Evolutionary conservation across 2,329 filamentous ascomycete genomes (phyloP).

Genomic region (Leptographium procerum): DNA sequence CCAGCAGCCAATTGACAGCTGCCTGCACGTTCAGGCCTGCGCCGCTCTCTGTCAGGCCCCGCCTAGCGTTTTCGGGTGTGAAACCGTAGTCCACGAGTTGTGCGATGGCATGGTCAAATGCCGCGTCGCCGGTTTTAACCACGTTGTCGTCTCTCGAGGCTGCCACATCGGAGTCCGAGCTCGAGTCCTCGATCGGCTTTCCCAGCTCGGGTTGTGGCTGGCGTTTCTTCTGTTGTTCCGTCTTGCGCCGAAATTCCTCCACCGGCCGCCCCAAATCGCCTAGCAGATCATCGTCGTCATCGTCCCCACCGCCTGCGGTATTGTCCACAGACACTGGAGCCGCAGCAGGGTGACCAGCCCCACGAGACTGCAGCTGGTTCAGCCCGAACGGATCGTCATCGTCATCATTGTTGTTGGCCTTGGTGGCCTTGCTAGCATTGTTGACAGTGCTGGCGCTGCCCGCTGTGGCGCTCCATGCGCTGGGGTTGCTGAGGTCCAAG

Average conservation of each 20-base stretch:
- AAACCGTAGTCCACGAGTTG: conserved; percentile 96
- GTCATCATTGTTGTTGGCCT: conserved; percentile 32
- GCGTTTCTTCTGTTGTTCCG: conserved; percentile 17
- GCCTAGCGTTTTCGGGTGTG: conserved; percentile 66
- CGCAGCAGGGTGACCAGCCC: conserved; percentile 13
- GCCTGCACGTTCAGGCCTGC: conserved; percentile 71
- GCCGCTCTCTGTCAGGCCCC: conserved; percentile 70
- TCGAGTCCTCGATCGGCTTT: conserved; percentile 42
- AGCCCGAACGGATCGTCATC: conserved; percentile 88
- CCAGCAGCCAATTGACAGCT: conserved; percentile 80
- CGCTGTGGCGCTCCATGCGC: conserved; percentile 34
- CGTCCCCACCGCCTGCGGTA: conserved; percentile 18
- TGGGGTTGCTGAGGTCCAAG: conserved; percentile 43
- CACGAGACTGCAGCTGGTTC: conserved; percentile 44
- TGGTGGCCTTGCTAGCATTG: too few species aligned
- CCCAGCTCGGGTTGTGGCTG: conserved; percentile 33
- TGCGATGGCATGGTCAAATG: conserved; percentile 68
- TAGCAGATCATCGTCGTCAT: conserved; percentile 55
- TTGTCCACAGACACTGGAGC: conserved; percentile 16
- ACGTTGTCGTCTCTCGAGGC: conserved; percentile 5
- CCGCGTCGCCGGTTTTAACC: conserved; percentile 36
- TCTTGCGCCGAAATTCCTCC: conserved; percentile 46
- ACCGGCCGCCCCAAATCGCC: conserved; percentile 55
- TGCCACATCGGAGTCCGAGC: conserved; percentile 30
- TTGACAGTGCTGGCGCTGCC: conserved; percentile 6